Evolutionary conservation across 192 early-diverging fungal genomes (phyloP).

Genomic region (Kickxella alabastrina): DNA sequence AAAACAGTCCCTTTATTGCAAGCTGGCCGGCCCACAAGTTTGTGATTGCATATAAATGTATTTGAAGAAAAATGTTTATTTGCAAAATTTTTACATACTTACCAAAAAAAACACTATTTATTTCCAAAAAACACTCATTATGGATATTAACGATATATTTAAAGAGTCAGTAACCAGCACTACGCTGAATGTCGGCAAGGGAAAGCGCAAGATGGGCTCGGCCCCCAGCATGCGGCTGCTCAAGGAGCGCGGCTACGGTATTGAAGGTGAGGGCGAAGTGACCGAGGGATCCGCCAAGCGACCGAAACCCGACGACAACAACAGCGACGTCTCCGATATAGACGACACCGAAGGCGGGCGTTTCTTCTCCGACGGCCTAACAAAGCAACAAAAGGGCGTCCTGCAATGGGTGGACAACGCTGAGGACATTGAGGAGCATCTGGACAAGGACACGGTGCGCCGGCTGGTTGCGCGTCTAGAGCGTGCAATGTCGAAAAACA

Average conservation of each 20-base stretch:
- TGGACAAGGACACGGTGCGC: constrained; percentile 67
- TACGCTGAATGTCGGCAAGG: constrained; percentile 14
- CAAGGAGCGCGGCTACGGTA: constrained; percentile 38
- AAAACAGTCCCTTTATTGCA: too few relatives aligned
- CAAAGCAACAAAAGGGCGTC: constrained; percentile 69
- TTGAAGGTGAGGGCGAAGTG: too few relatives aligned
- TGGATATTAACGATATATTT: constrained; percentile 51
- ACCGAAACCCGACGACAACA: neutral
- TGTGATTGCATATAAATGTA: too few relatives aligned
- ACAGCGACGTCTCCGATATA: constrained; percentile 11
- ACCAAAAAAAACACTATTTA: neutral
- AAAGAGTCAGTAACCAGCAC: constrained; percentile 32
- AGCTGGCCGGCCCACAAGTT: too few relatives aligned
- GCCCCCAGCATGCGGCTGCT: constrained; percentile 37
- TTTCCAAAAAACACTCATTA: too few relatives aligned
- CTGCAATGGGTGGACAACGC: constrained; percentile 80
- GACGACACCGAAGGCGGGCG: constrained; percentile 76
- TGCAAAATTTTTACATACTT: neutral
- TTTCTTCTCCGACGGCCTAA: constrained; percentile 82
- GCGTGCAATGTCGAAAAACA: constrained; percentile 82
- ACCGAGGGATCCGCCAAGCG: neutral
- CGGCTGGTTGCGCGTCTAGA: constrained; percentile 80
- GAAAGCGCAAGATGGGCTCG: constrained; percentile 30
- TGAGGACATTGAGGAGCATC: constrained; percentile 59
- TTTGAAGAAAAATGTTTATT: neutral